Base-by-base conservation (phyloP, 495 filamentous ascomycete genomes). In the Xylaria longipes region DNA sequence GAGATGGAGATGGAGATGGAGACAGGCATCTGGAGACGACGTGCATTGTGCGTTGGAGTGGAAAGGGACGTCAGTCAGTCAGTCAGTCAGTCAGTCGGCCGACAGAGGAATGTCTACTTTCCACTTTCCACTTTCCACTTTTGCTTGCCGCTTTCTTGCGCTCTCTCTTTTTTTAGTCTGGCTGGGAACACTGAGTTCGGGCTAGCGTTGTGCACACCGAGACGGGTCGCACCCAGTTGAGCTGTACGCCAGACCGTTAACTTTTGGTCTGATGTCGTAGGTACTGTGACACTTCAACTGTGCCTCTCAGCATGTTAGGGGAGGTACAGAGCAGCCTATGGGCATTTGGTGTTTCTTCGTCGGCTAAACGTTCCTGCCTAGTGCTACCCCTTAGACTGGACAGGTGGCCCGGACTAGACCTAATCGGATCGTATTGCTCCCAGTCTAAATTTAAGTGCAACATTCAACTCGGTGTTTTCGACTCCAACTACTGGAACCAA, bases 341-440 rank as follows among this genome's bases (percentile, higher is more conserved):
- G 27, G 17, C 60, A 31, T 48, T 46, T 65, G 45, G 63, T 50
- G 29, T 65, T 65, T 43, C 29, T 60, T 37, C 31, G 37, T 50
- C 43, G 63, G 63, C 63, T 65, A 65, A 65, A 65, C 39, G 63
- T 50, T 65, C 63, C 63, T 65, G 43, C 45, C 63, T 56, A n/a
- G 52, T 56, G n/a, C 52, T 50, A 50, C 46, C n/a, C 22, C n/a
- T n/a, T 52, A 14, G 48, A 0, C 48, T 52, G 14, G 22, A 52
- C 5, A 9, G 48, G 9, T 52, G 48, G 48, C 5, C 3, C 9
- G n/a, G n/a, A 22, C 48, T 50, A 22, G 7, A 50, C 20, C 46
- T 17, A 50, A 50, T 50, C 58, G 58, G 37, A 58, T 58, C 35
- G 12, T 22, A 39, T 45, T 4, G 11, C 20, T 63, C 60, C 37